These are phyloP conservation scores for Ascochyta viciae-villosae DNA, from an alignment of 2,329 filamentous ascomycete species.

Conservation along the genomic window DNA sequence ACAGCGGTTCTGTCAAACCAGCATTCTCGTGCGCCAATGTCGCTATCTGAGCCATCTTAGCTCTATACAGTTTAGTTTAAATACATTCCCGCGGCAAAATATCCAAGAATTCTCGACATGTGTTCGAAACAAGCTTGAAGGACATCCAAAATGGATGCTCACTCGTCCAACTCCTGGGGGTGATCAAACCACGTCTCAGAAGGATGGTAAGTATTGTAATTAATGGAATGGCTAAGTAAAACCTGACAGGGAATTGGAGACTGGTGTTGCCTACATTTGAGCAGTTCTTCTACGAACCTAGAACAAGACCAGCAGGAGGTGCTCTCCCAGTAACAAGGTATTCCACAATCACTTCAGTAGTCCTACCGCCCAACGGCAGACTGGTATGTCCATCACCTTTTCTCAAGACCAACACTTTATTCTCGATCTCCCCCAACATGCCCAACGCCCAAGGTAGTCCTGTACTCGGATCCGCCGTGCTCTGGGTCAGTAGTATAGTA, in stretches of 20 bases:
- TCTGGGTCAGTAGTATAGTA: slow-evolving; percentile 51
- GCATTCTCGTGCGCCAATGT: slow-evolving; percentile 60
- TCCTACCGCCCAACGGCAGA: slow-evolving; percentile 41
- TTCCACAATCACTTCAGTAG: slow-evolving; percentile 38
- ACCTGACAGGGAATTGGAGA: too few species aligned
- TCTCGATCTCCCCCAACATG: slow-evolving; percentile 36
- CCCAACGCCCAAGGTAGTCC: slow-evolving; percentile 39
- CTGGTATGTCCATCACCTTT: slow-evolving; percentile 53
- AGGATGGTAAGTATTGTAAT: too few species aligned
- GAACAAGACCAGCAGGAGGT: slow-evolving; percentile 26
- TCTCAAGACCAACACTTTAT: slow-evolving; percentile 49
- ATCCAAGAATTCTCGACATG: too few species aligned
- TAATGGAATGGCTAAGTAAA: too few species aligned
- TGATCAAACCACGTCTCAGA: too few species aligned
- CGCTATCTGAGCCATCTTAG: slow-evolving; percentile 47
- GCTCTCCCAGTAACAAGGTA: slow-evolving; percentile 48
- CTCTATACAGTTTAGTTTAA: too few species aligned
- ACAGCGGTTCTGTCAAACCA: slow-evolving; percentile 52
- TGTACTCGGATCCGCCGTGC: slow-evolving; percentile 52
- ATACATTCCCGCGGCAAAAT: too few species aligned
- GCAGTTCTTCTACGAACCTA: not conserved
- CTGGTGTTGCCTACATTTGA: too few species aligned
- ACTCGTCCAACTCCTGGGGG: too few species aligned
- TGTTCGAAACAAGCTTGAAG: too few species aligned
- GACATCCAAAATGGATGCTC: too few species aligned